Evolutionary conservation across 768 basidiomycete genomes (phyloP).

Genomic region (Suillus americanus): DNA sequence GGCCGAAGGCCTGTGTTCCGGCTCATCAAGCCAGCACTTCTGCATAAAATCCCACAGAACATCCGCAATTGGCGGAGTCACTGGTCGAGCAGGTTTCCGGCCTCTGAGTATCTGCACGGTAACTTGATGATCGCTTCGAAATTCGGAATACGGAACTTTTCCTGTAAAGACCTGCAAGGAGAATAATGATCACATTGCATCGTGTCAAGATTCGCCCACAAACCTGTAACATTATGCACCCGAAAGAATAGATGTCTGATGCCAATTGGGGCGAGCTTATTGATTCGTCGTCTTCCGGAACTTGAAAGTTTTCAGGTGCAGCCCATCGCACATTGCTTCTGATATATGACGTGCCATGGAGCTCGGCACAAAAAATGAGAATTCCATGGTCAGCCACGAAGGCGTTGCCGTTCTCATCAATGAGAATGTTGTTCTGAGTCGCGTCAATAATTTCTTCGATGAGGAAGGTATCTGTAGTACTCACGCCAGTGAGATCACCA

Average conservation of each 20-base stretch:
- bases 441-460: neutral
- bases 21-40: constrained; percentile 15
- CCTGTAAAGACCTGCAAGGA: constrained; percentile 2
- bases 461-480: neutral
- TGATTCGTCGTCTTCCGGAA: neutral
- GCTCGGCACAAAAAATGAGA: constrained; percentile 36
- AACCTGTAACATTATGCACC: constrained; percentile 38
- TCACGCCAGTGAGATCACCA: constrained; percentile 34
- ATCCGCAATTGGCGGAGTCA: neutral
- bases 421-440: constrained; percentile 5
- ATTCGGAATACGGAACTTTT: constrained; percentile 2
- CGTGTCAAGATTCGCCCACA: constrained; percentile 18
- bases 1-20: constrained; percentile 4
- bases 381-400: constrained; percentile 39
- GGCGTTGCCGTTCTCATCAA: neutral
- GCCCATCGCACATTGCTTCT: constrained; percentile 9
- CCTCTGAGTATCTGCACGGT: neutral
- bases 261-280: neutral
- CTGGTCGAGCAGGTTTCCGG: neutral
- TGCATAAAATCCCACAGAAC: constrained; percentile 5
- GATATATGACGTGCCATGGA: constrained; percentile 26
- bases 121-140: neutral
- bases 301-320: constrained; percentile 7
- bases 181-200: neutral
- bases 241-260: constrained; percentile 31